These are phyloP conservation scores for Lyophyllum decastes DNA, from an alignment of 768 basidiomycete species.

Conservation along the genomic window DNA sequence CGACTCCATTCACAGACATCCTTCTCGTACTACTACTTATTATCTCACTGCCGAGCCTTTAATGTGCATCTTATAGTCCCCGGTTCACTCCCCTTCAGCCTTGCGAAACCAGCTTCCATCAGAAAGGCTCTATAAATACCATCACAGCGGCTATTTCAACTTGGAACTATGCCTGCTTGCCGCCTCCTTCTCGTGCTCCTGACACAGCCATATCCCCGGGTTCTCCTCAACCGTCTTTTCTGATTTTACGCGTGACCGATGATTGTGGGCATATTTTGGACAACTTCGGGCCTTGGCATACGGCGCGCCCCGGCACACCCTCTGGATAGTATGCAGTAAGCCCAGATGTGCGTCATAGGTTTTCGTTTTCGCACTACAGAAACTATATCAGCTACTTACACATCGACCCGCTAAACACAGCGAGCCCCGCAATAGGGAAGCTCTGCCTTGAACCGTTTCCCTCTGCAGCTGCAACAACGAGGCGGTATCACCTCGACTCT, in stretches of 20 bases:
- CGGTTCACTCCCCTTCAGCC: background rate
- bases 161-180: background rate
- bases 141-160: background rate
- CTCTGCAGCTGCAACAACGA: background rate
- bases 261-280: too few relatives aligned
- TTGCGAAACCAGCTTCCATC: background rate
- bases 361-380: background rate
- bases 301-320: background rate
- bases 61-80: background rate
- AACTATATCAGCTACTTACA: conserved; percentile 4
- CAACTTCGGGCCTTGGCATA: background rate
- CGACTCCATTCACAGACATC: background rate
- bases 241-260: background rate
- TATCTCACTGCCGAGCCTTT: background rate
- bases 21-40: background rate
- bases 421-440: background rate
- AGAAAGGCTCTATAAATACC: background rate
- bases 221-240: background rate
- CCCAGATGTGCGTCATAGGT: background rate
- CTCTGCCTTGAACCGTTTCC: background rate
- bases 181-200: background rate
- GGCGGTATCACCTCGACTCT: background rate
- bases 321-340: background rate
- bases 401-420: conserved; percentile 1
- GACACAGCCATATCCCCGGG: background rate